Conservation (phyloP, 1,284 basidiomycete genomes). For the Boletus sp. region DNA sequence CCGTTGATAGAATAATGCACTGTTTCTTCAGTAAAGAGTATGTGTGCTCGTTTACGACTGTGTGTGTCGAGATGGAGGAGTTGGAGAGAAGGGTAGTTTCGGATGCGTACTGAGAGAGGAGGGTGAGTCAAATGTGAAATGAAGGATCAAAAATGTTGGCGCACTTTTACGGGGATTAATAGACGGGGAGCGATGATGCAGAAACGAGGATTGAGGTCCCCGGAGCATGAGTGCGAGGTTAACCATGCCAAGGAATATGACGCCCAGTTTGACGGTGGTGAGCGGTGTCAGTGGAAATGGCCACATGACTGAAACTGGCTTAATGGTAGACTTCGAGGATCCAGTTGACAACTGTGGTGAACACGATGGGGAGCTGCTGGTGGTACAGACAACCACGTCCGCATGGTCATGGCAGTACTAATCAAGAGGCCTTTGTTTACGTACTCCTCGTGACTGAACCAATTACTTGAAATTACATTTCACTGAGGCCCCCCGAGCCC, state of each 20-base stretch:
- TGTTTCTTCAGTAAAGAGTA: slow-evolving; percentile 36
- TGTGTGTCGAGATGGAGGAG: slow-evolving; percentile 26
- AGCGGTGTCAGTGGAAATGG: slow-evolving; percentile 6
- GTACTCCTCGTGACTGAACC: too few relatives aligned
- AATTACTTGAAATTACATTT: too few relatives aligned
- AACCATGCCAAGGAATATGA: slow-evolving; percentile 25
- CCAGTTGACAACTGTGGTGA: too few relatives aligned
- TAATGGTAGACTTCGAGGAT: too few relatives aligned
- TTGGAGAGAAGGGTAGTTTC: slow-evolving; percentile 10
- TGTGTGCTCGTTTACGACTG: neutral
- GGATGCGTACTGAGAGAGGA: slow-evolving; percentile 19
- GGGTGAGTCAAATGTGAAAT: neutral
- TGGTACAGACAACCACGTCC: too few relatives aligned
- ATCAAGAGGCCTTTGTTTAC: too few relatives aligned
- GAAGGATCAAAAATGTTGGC: slow-evolving; percentile 2
- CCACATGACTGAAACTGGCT: too few relatives aligned
- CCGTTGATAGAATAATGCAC: slow-evolving; percentile 33
- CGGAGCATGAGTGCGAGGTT: slow-evolving; percentile 21
- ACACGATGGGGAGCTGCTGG: too few relatives aligned
- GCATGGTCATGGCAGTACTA: too few relatives aligned
- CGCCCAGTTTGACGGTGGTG: slow-evolving; percentile 25
- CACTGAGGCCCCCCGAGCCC: too few relatives aligned
- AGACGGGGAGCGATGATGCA: neutral
- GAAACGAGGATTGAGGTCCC: neutral
- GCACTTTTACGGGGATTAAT: slow-evolving; percentile 22